Evolutionary conservation across 106 monocot species (phyloP).

Genomic region (Posidonia australis): DNA sequence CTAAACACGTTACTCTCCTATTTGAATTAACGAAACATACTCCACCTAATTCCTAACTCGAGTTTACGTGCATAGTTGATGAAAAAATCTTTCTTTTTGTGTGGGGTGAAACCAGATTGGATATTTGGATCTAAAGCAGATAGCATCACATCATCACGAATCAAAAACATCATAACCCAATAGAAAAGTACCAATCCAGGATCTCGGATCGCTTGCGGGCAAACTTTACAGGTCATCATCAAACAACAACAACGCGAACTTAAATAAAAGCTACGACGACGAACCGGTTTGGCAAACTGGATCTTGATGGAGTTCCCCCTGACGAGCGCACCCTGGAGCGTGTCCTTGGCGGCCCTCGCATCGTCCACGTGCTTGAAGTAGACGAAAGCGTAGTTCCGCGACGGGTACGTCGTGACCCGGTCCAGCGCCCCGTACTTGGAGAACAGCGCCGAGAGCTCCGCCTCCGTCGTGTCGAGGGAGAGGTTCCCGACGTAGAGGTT

Average conservation of each 20-base stretch:
- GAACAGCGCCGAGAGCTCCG: slow-evolving; percentile 59
- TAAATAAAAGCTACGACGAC: slow-evolving; percentile 6
- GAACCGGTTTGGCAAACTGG: slow-evolving; percentile 74
- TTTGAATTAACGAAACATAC: no score
- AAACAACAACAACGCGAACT: not conserved
- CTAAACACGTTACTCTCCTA: no score
- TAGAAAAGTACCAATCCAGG: not conserved
- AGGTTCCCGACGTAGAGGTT: slow-evolving; percentile 82
- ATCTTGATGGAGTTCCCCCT: slow-evolving; percentile 39
- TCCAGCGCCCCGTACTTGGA: slow-evolving; percentile 49
- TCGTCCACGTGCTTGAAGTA: slow-evolving; percentile 44
- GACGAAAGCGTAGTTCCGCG: slow-evolving; percentile 68
- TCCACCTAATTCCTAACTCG: no score
- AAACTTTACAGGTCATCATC: not conserved
- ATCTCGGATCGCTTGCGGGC: no score
- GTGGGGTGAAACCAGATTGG: no score
- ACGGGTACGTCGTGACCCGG: slow-evolving; percentile 33
- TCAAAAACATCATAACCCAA: not conserved
- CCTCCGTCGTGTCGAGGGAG: slow-evolving; percentile 32
- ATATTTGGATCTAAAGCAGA: not conserved
- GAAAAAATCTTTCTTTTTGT: no score
- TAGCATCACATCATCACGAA: not conserved
- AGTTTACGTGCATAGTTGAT: no score
- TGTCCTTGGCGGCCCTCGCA: slow-evolving; percentile 51
- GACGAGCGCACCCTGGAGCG: slow-evolving; percentile 39